Conservation (phyloP, 176 grass and related monocot genomes). For the Tillandsia fasciculata region DNA sequence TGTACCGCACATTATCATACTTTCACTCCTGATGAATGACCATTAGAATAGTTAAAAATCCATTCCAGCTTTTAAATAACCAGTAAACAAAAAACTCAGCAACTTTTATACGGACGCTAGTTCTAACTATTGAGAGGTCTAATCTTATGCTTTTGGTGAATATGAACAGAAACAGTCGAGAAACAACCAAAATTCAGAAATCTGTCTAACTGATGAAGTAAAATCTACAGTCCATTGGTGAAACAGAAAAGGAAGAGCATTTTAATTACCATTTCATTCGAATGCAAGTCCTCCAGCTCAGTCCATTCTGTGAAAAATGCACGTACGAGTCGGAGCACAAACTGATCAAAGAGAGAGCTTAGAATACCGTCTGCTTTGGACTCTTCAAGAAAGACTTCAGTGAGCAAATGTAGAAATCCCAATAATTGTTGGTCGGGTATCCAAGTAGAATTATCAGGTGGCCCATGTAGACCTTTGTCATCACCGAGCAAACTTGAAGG, state of each 20-base stretch:
- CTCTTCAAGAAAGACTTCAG: constrained; percentile 62
- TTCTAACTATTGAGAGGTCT: background rate
- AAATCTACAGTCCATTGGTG: background rate
- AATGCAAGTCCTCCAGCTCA: constrained; percentile 42
- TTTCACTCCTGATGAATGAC: too few relatives aligned
- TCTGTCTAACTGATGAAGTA: constrained; percentile 1
- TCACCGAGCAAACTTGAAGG: constrained; percentile 28
- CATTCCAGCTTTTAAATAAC: too few relatives aligned
- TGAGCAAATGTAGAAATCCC: constrained; percentile 58
- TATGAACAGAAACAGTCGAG: background rate
- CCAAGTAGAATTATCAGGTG: constrained; percentile 2
- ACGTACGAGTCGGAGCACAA: constrained; percentile 51
- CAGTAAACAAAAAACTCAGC: too few relatives aligned
- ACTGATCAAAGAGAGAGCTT: constrained; percentile 42
- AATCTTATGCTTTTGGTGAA: background rate
- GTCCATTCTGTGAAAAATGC: constrained; percentile 52
- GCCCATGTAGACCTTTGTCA: constrained; percentile 24
- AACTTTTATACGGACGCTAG: background rate
- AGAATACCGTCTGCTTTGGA: constrained; percentile 42
- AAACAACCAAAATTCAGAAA: constrained; percentile 10
- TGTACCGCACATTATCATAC: too few relatives aligned
- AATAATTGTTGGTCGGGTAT: constrained; percentile 52
- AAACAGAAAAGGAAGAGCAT: constrained; percentile 22
- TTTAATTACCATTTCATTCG: constrained; percentile 87
- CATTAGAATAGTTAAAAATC: too few relatives aligned